A percentile compares a stretch with the other conserved stretches of the same genome.
Evolutionary conservation across 768 basidiomycete genomes (phyloP).

Genomic region (Agrocybe praecox): DNA sequence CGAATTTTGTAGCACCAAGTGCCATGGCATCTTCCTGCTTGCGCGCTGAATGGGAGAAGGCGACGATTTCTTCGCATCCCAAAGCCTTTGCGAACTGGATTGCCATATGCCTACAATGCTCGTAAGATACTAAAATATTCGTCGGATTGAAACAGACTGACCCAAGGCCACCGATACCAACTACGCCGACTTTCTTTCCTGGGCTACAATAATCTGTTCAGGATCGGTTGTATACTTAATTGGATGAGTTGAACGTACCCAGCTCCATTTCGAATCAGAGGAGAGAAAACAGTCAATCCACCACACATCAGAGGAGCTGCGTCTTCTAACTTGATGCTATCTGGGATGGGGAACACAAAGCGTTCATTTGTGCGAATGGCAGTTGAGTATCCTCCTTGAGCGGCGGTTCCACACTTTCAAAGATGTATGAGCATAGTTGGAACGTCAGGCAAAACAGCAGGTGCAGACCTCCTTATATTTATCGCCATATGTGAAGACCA

Average conservation of each 20-base stretch:
- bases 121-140: background rate
- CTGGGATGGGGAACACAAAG: conserved; percentile 64
- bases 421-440: background rate
- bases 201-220: conserved; percentile 38
- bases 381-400: conserved; percentile 51
- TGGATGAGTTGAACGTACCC: conserved; percentile 22
- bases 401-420: conserved; percentile 31
- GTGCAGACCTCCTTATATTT: conserved; percentile 36
- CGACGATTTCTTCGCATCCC: conserved; percentile 55
- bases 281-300: conserved; percentile 66
- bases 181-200: conserved; percentile 65
- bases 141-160: conserved; percentile 6
- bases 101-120: conserved; percentile 28
- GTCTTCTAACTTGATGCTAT: conserved; percentile 48
- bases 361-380: conserved; percentile 48
- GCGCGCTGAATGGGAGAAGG: conserved; percentile 53
- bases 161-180: conserved; percentile 68
- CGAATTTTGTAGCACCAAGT: conserved; percentile 57
- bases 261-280: conserved; percentile 52
- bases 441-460: background rate
- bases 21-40: conserved; percentile 60
- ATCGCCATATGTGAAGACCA: conserved; percentile 42
- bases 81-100: conserved; percentile 46
- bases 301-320: conserved; percentile 70
- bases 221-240: too few species aligned